These are phyloP conservation scores for Lasiodiplodia hormozganensis DNA, from an alignment of 2,329 filamentous ascomycete species.

Conservation along the genomic window DNA sequence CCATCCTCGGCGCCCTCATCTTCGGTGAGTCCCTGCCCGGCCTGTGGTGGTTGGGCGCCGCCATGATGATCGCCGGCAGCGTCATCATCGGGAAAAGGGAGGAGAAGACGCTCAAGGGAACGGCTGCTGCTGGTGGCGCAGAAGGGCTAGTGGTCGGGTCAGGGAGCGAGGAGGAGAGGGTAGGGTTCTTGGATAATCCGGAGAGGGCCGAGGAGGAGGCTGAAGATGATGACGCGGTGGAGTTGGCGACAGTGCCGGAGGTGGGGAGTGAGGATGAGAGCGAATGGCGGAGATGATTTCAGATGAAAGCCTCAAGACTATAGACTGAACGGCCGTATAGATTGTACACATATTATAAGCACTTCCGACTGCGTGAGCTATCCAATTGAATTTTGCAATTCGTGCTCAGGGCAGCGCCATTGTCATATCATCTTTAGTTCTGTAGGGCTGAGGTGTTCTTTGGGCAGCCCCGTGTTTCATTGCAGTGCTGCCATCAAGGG, in stretches of 20 bases:
- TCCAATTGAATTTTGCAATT: background rate
- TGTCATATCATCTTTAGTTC: background rate
- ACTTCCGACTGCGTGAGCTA: background rate
- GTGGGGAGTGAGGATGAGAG: constrained; percentile 31
- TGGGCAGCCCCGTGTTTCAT: background rate
- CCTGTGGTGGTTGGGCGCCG: constrained; percentile 78
- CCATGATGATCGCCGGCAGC: constrained; percentile 75
- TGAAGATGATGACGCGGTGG: constrained; percentile 36
- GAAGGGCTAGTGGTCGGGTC: background rate
- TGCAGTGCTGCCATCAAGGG: background rate
- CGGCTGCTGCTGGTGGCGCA: constrained; percentile 12
- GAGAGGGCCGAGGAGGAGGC: constrained; percentile 33
- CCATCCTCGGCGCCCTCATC: constrained; percentile 71
- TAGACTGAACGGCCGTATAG: background rate
- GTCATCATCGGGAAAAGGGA: constrained; percentile 78
- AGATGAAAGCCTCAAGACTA: background rate
- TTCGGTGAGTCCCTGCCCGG: constrained; percentile 75
- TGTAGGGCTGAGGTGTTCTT: background rate
- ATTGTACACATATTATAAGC: background rate
- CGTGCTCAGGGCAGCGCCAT: too few species aligned
- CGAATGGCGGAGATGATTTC: constrained; percentile 8
- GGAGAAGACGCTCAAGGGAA: constrained; percentile 30
- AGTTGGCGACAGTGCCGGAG: constrained; percentile 40
- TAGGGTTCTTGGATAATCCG: constrained; percentile 12
- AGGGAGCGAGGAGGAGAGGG: constrained; percentile 56